Evolutionary conservation across 768 basidiomycete genomes (phyloP), one percentile per base, ranked within the genome.

Genomic region (Hygrophoropsis aurantiaca): DNA sequence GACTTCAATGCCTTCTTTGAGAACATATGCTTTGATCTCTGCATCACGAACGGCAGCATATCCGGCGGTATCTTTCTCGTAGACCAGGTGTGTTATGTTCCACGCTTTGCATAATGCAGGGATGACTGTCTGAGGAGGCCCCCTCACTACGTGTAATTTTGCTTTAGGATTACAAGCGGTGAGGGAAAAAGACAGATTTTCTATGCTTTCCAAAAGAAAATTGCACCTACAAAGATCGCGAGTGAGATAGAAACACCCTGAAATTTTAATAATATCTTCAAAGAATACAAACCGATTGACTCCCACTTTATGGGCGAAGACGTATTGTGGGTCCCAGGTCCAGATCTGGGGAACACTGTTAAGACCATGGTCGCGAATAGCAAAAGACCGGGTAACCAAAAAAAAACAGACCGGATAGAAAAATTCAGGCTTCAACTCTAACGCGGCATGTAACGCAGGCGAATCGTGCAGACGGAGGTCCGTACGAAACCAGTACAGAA

Each of bases 81-180:
- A 57, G 16, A 54, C 49, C n/a, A 56, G 35, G 34, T 56, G 57
- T 3, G 47, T 51, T 26, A 58, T 57, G 41, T 32, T 26, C 52
- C 48, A 54, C 18, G 27, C 20, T 49, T 44, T 40, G 39, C 37
- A 37, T 25, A 38, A 30, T 20, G 50, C 50, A 30, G 44, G 57
- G 30, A 52, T 42, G 32, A 54, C 33, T 13, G 46, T 47, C 38
- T 38, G 27, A n/a, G 45, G 46, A 49, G 51, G 51, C 54, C 53
- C 62, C 54, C 57, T 57, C 52, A 54, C 13, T 50, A 55, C 34
- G 42, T 42, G 59, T 50, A 54, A 27, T 46, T 48, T 61, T 44
- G 47, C 46, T 44, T 38, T 44, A 44, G 54, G 38, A 40, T 54
- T 57, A 20, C 48, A 44, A 5, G 26, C 40, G 41, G 34, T 47